phyloP scores from a whole-genome alignment of 495 filamentous ascomycete genomes.

The Talaromyces ruber region DNA sequence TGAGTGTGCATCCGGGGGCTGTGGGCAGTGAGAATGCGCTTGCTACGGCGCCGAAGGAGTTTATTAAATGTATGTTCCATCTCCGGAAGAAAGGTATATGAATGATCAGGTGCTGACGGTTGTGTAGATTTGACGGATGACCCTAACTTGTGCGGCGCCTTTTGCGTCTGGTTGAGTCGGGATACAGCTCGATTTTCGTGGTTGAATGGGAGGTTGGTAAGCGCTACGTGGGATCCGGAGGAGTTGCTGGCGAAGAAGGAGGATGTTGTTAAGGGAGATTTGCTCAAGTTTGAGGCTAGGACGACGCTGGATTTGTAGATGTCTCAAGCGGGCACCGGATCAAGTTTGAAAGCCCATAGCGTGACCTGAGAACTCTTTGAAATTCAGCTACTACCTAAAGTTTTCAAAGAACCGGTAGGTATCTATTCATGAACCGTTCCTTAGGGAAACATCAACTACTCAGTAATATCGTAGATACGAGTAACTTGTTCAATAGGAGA shows the following conservation, averaged over 20 bases:
- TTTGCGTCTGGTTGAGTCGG: constrained; percentile 25
- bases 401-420: no score
- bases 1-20: constrained; percentile 38
- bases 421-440: no score
- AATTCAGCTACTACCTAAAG: no score
- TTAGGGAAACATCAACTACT: no score
- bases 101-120: background rate
- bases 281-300: constrained; percentile 24
- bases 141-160: constrained; percentile 27
- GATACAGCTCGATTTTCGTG: constrained; percentile 10
- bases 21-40: constrained; percentile 29
- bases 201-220: constrained; percentile 31
- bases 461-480: no score
- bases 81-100: no score
- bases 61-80: constrained; percentile 12
- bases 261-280: constrained; percentile 30
- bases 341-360: background rate
- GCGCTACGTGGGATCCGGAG: constrained; percentile 37
- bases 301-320: background rate
- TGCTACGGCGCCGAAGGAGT: constrained; percentile 11
- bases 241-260: constrained; percentile 34
- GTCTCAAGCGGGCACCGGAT: no score
- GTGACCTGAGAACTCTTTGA: background rate
- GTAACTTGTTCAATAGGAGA: no score
- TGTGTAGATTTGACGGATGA: constrained; percentile 19